Conservation (phyloP, 331 rosid genomes). For the Acacia pycnantha region DNA sequence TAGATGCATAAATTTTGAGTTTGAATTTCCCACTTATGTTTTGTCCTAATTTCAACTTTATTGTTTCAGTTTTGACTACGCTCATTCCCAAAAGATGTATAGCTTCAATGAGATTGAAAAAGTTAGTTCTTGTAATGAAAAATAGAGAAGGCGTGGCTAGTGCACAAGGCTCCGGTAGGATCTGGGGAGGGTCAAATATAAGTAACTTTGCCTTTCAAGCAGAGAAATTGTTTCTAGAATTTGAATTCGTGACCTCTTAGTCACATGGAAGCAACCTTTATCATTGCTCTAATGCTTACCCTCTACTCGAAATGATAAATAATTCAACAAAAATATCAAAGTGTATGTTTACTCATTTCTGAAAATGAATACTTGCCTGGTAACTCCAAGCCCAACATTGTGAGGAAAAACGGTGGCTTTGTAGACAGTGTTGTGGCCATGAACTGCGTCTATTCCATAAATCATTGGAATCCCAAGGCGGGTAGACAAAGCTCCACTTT, state of each 20-base stretch:
- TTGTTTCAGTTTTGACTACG: not conserved
- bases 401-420: constrained; percentile 79
- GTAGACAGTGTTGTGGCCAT: constrained; percentile 76
- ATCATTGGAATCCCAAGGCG: constrained; percentile 92
- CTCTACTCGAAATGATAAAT: not conserved
- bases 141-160: no score
- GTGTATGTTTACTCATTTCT: not conserved
- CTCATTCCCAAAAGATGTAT: not conserved
- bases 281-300: no score
- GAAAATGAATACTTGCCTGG: constrained; percentile 50
- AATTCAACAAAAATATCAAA: not conserved
- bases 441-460: constrained; percentile 87
- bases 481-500: constrained; percentile 63
- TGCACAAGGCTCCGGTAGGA: no score
- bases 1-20: not conserved
- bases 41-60: not conserved
- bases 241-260: no score
- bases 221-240: rapidly evolving
- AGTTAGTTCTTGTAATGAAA: not conserved
- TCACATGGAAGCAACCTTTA: no score
- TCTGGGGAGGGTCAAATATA: no score
- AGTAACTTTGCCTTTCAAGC: no score
- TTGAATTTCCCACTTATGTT: not conserved
- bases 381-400: constrained; percentile 79
- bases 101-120: not conserved